A percentile compares a stretch with the other conserved stretches of the same genome.
Conservation (phyloP, 2,329 filamentous ascomycete genomes). For the Pseudogymnoascus sp. region DNA sequence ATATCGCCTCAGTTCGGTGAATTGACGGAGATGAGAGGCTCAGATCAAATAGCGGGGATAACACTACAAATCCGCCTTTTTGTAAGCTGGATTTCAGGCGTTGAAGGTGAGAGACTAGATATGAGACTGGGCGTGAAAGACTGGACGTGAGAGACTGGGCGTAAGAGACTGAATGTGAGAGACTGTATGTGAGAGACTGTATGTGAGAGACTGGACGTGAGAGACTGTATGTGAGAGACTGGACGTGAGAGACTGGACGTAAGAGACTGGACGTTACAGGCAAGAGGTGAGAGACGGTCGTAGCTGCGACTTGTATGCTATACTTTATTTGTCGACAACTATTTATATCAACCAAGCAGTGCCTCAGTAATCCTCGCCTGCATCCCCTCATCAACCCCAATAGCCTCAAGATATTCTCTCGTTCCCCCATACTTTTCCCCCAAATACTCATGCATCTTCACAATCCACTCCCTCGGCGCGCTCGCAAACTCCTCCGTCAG, state of each 20-base stretch:
- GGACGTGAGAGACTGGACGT: no score
- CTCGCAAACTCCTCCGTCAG: constrained; percentile 66
- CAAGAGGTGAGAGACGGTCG: background rate
- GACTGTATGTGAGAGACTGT: background rate
- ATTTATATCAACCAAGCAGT: constrained; percentile 9
- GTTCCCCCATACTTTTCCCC: constrained; percentile 58
- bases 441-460: constrained; percentile 50
- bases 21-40: background rate
- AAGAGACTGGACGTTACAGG: background rate
- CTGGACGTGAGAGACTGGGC: background rate
- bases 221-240: background rate
- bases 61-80: background rate
- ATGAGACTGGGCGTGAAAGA: background rate
- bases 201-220: no score
- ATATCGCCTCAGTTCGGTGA: background rate
- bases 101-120: background rate
- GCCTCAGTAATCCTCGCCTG: constrained; percentile 13
- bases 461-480: constrained; percentile 59
- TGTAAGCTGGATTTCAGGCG: background rate
- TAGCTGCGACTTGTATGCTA: no score
- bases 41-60: background rate
- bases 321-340: background rate
- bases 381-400: constrained; percentile 46
- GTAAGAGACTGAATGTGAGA: background rate
- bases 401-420: constrained; percentile 54